phyloP scores from a whole-genome alignment of 2,329 filamentous ascomycete genomes.

The Teratosphaeria nubilosa region DNA sequence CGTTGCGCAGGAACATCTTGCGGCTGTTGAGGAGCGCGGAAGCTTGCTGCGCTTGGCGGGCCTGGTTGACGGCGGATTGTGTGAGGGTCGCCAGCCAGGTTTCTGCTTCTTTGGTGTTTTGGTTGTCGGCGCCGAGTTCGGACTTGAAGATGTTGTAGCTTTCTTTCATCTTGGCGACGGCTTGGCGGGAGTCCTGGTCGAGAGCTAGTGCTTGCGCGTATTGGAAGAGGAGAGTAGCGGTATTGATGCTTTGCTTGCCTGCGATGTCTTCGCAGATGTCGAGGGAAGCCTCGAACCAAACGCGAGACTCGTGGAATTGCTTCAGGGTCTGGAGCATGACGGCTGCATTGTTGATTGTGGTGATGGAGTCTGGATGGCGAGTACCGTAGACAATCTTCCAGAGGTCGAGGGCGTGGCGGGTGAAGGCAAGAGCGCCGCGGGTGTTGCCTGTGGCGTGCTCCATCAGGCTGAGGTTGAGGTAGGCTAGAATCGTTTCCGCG shows the following conservation, averaged over 20 bases:
- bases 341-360: constrained; percentile 95
- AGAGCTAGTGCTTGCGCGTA: constrained; percentile 88
- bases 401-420: constrained; percentile 83
- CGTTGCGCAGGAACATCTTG: constrained; percentile 15
- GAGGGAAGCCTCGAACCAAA: constrained; percentile 94
- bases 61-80: constrained; percentile 86
- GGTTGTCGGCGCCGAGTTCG: constrained; percentile 79
- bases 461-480: constrained; percentile 90
- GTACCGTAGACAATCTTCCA: constrained; percentile 96
- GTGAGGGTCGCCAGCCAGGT: constrained; percentile 94
- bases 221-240: constrained; percentile 92
- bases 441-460: constrained; percentile 89
- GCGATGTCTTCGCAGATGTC: constrained; percentile 82
- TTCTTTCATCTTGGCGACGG: constrained; percentile 88
- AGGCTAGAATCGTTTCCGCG: constrained; percentile 85
- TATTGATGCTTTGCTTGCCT: constrained; percentile 79
- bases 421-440: constrained; percentile 73
- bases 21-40: constrained; percentile 32
- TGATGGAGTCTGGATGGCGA: constrained; percentile 93
- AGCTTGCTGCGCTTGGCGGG: constrained; percentile 81
- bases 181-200: constrained; percentile 88
- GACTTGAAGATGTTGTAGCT: constrained; percentile 90
- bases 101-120: constrained; percentile 97
- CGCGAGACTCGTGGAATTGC: constrained; percentile 83
- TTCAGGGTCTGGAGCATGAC: constrained; percentile 97